Base-by-base conservation (phyloP, 2,329 filamentous ascomycete genomes). In the Stachybotrys chlorohalonatus region DNA sequence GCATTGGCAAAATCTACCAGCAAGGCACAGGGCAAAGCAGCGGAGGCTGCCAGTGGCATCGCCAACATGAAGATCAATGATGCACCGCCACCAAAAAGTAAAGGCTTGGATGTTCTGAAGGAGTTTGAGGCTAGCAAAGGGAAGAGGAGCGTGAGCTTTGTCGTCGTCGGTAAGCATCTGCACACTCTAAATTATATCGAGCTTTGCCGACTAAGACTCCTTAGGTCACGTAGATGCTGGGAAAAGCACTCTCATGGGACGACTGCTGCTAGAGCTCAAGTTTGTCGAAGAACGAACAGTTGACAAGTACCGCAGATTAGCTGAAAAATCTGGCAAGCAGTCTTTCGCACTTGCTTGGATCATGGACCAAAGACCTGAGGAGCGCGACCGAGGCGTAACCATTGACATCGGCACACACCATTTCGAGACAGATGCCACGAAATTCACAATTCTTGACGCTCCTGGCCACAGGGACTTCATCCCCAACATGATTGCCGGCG, bases 311-410 rank as follows among this genome's bases (percentile, higher is more conserved):
- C 83, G 86, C 17, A 88, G 87, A 68, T 92, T 96, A 72, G 93
- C 94, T 1, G 87, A 95, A 62, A 90, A 85, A 56, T 88, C 95
- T 46, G 94, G 94, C 6, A 99, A 99, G 69, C 86, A 89, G 2
- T 97, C 94, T 0, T 99, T 99, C 71, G 93, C 93, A 11, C 80
- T 99, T 24, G 94, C 95, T 1, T 99, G 94, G 94, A 90, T 99
- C 2, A 82, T 99, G 71, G 94, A 99, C 67, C 89, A 96, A 68
- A 86, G 90, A 17, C 84, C 85, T 0, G 94, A 99, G 66, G 94
- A 99, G 70, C 82, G 94, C 59, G 85, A 84, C 55, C 84, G 92
- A 55, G 94, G 94, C 49, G 90, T 99, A 7, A 99, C 94, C 1
- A 96, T 99, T 51, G 94, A 99, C 67, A 94, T 97, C 64, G 93